Conservation (phyloP, 1,284 basidiomycete species). For the Fomes fomentarius region DNA sequence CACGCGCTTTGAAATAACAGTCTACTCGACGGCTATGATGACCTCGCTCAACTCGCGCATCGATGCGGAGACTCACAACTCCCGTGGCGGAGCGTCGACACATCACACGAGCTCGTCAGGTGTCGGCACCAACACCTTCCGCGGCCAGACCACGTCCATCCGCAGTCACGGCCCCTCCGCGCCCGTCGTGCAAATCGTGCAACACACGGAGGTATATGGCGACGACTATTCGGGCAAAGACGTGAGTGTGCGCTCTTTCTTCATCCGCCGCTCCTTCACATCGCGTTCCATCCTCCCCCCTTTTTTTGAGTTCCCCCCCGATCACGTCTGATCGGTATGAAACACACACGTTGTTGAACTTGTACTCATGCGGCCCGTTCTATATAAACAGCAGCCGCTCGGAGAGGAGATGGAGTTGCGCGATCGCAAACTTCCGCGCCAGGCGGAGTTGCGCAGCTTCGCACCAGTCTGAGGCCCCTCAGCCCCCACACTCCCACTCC, state of each 20-base stretch:
- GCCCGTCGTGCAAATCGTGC: slow-evolving; percentile 4
- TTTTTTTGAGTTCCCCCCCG: too few relatives aligned
- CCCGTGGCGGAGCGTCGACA: background rate
- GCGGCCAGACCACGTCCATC: background rate
- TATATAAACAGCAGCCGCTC: background rate
- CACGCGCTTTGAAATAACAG: too few relatives aligned
- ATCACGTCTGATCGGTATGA: too few relatives aligned
- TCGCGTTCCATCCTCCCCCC: too few relatives aligned
- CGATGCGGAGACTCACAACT: background rate
- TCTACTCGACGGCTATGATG: slow-evolving; percentile 15
- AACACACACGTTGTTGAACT: too few relatives aligned
- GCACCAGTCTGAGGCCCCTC: background rate
- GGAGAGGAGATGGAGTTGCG: slow-evolving; percentile 5
- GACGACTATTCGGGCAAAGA: slow-evolving; percentile 1
- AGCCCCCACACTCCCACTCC: too few relatives aligned
- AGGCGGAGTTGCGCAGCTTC: background rate
- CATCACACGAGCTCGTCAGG: background rate
- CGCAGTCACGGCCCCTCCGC: background rate
- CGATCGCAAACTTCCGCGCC: background rate
- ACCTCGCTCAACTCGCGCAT: slow-evolving; percentile 13
- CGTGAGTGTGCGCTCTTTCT: too few relatives aligned
- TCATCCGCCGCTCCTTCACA: too few relatives aligned
- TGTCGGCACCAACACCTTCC: background rate
- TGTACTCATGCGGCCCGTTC: too few relatives aligned
- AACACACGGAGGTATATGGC: slow-evolving; percentile 3